These are phyloP conservation scores for Coniochaeta hoffmannii DNA, from an alignment of 2,329 filamentous ascomycete species.

Conservation along the genomic window DNA sequence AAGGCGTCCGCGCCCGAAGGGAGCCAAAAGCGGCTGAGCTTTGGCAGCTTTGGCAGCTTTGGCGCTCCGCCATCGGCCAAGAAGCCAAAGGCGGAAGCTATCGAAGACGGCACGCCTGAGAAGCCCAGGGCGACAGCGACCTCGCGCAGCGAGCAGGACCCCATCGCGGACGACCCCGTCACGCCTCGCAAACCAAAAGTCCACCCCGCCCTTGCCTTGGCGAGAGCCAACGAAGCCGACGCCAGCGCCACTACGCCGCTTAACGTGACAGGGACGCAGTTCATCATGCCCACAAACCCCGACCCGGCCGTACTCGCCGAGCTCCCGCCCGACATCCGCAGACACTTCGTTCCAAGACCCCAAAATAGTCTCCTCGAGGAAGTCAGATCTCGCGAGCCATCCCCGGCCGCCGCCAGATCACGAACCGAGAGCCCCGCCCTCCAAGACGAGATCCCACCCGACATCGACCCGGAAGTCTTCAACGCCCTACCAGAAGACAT, in stretches of 20 bases:
- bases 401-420: constrained; percentile 23
- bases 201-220: constrained; percentile 47
- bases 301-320: constrained; percentile 79
- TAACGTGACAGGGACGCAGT: constrained; percentile 82
- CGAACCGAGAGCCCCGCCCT: constrained; percentile 30
- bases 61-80: constrained; percentile 29
- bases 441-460: constrained; percentile 50
- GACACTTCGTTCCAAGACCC: constrained; percentile 52
- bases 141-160: constrained; percentile 32
- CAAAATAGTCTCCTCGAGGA: constrained; percentile 20
- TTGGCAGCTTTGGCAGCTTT: constrained; percentile 62
- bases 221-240: constrained; percentile 42
- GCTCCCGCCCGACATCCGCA: constrained; percentile 75
- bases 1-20: constrained; percentile 57
- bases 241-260: constrained; percentile 57
- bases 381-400: constrained; percentile 17
- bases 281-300: constrained; percentile 76
- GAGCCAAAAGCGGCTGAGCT: constrained; percentile 73
- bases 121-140: constrained; percentile 21
- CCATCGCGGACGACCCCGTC: constrained; percentile 46
- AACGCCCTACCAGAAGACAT: constrained; percentile 78
- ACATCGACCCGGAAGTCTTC: constrained; percentile 80
- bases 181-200: constrained; percentile 45
- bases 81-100: constrained; percentile 27
- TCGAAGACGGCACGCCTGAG: constrained; percentile 40